These are phyloP conservation scores for Melocanna baccifera DNA, from an alignment of 176 grass and related monocot genomes.

Conservation along the genomic window DNA sequence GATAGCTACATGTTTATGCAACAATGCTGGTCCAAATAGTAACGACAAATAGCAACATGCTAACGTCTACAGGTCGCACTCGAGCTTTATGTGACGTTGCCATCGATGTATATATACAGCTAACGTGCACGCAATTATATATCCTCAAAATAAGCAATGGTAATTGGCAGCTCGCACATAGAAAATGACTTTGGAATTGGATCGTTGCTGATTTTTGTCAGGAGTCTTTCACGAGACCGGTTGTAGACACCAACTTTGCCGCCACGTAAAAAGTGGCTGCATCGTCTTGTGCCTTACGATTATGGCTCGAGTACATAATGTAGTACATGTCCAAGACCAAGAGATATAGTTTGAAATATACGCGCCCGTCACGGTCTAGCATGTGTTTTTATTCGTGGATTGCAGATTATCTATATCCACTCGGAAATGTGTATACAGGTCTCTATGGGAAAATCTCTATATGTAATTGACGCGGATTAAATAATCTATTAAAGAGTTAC, in stretches of 20 bases:
- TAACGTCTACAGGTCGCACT: neutral
- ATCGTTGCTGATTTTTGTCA: neutral
- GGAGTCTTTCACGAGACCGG: neutral
- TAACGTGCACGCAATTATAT: slow-evolving; percentile 6
- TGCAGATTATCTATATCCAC: too few relatives aligned
- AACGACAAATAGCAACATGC: neutral
- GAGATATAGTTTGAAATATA: neutral
- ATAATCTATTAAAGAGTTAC: too few relatives aligned
- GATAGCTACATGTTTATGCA: neutral
- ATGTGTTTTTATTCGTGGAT: neutral
- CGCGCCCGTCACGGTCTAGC: neutral
- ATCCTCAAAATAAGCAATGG: neutral
- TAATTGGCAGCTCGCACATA: neutral
- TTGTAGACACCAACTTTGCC: neutral
- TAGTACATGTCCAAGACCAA: neutral
- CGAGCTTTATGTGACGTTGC: neutral
- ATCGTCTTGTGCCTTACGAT: neutral
- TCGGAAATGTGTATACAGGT: too few relatives aligned
- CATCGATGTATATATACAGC: neutral
- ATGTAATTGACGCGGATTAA: too few relatives aligned
- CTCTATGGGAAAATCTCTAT: too few relatives aligned
- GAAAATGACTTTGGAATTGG: neutral
- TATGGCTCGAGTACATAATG: neutral
- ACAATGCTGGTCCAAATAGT: neutral
- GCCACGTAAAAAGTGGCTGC: neutral